Base-by-base conservation (phyloP, 2,329 filamentous ascomycete species). In the Lomentospora prolificans region DNA sequence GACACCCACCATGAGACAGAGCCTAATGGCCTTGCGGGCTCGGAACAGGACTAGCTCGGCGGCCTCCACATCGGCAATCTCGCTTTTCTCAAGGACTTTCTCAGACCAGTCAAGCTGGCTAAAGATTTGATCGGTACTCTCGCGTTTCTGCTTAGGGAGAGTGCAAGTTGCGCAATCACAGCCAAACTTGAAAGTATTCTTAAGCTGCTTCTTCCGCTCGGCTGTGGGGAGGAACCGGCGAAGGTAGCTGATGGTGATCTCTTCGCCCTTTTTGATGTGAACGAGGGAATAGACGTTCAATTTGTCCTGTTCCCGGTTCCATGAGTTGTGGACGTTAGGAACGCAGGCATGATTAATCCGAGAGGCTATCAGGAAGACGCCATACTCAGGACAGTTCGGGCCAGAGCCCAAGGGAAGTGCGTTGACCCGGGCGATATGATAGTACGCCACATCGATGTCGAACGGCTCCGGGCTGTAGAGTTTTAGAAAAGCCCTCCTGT, bases 211-310 rank as follows among this genome's bases (percentile, higher is more conserved):
- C 31, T 55, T 30, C 12, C 50, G 36, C 28, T 17, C 33, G 12
- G 24, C 27, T 9, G 33, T 27, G 22, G 33, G 31, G 17, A 19
- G 27, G 30, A n/a, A 33, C n/a, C 27, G 12, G n/a, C 41, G 36
- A 30, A 53, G 50, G 41, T 57, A 57, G 12, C n/a, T 33, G 25
- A 57, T 55, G 9, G 56, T 57, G 14, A 57, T 51, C 36, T 57
- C 56, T 24, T 57, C 28, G 14, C 56, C 56, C 17, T 28, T 25
- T 48, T 55, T 24, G 28, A 57, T 51, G 25, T 51, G 24, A 12
- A 4, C 8, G 5, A 51, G n/a, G 25, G n/a, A n/a, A 17, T 51
- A 24, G 30, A 51, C 24, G 6, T 17, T 25, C 3, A 31, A 2
- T 19, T 51, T 24, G 14, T 51, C 24, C 5, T 19, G 14, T 12